Percentiles rank a stretch among this genome's conserved stretches.
phyloP scores from a whole-genome alignment of 2,329 filamentous ascomycete genomes.

The Penicillium sp. region DNA sequence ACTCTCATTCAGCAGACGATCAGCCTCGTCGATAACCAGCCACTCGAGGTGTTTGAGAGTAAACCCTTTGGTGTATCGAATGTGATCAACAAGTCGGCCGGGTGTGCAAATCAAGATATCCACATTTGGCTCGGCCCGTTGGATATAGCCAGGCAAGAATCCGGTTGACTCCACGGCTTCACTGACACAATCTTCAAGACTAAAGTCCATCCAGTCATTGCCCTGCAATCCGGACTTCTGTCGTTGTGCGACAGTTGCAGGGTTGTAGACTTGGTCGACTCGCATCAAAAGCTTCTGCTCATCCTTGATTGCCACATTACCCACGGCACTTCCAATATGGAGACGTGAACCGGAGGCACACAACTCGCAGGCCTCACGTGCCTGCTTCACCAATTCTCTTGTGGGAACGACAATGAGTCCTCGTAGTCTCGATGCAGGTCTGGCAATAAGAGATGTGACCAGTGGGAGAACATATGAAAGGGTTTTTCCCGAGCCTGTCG shows the following conservation, averaged over 20 bases:
- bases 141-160: conserved; percentile 65
- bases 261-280: conserved; percentile 72
- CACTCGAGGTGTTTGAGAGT: conserved; percentile 78
- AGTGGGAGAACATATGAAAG: conserved; percentile 89
- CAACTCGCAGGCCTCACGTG: conserved; percentile 75
- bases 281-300: conserved; percentile 69
- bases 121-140: conserved; percentile 72
- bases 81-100: conserved; percentile 88
- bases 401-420: conserved; percentile 90
- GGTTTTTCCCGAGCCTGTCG: conserved; percentile 95
- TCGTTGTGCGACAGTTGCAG: conserved; percentile 59
- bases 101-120: conserved; percentile 92
- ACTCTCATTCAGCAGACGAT: conserved; percentile 86
- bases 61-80: conserved; percentile 83
- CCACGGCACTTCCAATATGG: conserved; percentile 80
- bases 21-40: conserved; percentile 92
- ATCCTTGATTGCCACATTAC: conserved; percentile 73
- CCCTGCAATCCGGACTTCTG: conserved; percentile 51
- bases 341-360: conserved; percentile 75
- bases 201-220: conserved; percentile 56
- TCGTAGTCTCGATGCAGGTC: conserved; percentile 69
- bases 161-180: conserved; percentile 48
- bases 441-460: conserved; percentile 73
- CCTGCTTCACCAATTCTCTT: conserved; percentile 86
- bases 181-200: conserved; percentile 53